A percentile compares a stretch with the other conserved stretches of the same genome.
Evolutionary conservation across 2,329 filamentous ascomycete genomes (phyloP).

Genomic region (Thermoascus crustaceus): DNA sequence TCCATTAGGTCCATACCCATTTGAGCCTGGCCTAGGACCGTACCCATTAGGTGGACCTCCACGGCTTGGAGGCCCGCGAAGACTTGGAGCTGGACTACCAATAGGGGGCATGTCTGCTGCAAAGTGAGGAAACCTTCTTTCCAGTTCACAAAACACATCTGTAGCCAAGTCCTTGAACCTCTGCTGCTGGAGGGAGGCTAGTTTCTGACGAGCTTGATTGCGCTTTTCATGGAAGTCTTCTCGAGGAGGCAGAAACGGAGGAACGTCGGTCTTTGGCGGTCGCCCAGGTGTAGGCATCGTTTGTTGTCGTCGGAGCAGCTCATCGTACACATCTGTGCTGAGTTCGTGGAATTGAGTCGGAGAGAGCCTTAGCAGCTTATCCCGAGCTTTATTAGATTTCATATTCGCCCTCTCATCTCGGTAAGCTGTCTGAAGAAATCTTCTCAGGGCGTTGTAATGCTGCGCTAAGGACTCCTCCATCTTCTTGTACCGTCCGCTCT

Average conservation of each 20-base stretch:
- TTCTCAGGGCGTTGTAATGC: conserved; percentile 73
- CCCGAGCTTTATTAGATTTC: conserved; percentile 79
- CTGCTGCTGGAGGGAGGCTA: conserved; percentile 78
- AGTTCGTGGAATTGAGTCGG: conserved; percentile 93
- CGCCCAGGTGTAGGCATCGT: conserved; percentile 41
- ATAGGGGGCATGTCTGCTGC: conserved; percentile 60
- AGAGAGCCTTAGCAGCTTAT: conserved; percentile 86
- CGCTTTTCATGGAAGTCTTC: conserved; percentile 90
- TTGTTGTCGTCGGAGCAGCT: conserved; percentile 78
- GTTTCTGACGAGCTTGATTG: conserved; percentile 92
- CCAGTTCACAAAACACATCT: conserved; percentile 92
- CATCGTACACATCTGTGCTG: conserved; percentile 95
- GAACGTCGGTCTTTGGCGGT: conserved; percentile 42
- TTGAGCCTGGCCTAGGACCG: conserved; percentile 19
- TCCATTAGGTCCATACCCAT: too few species aligned
- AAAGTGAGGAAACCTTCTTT: conserved; percentile 80
- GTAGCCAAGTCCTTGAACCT: conserved; percentile 88
- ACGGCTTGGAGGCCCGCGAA: conserved; percentile 51
- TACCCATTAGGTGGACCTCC: conserved; percentile 50
- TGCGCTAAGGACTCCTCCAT: conserved; percentile 66
- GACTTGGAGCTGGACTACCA: conserved; percentile 56
- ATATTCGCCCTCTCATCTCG: conserved; percentile 67
- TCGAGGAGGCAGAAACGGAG: conserved; percentile 72
- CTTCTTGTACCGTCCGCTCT: conserved; percentile 49
- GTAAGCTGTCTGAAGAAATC: conserved; percentile 61